Evolutionary conservation across 345 rosid genomes (phyloP), one percentile per base, ranked within the genome.

Genomic region (Cardiospermum halicacabum): DNA sequence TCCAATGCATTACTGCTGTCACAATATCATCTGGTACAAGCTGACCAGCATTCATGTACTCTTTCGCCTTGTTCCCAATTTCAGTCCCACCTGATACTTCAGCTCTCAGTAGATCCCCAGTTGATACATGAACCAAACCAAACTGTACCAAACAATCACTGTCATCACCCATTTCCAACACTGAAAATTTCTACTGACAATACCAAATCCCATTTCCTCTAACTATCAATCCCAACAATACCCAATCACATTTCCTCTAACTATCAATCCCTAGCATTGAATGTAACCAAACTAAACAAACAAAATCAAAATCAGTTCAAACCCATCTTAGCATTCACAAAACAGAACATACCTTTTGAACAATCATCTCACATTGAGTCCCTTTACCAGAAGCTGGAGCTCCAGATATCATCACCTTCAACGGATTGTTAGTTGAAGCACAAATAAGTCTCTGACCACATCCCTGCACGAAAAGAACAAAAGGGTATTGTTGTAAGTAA

Each of bases 301-400:
- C 43, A 39, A 39, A 9, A 39, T 34, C 4, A 3, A 3, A 34
- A 34, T 34, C 37, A 3, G 37, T 9, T 34, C 9, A 34, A 34
- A 34, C 37, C 42, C 42, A 1, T 37, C 42, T 4, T 37, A 42
- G n/a, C 16, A 19, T 42, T 4, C 16, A 42, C 13, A 11, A 15
- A 3, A 42, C 16, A 42, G 13, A 15, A 42, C n/a, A 15, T 77
- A 89, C 98, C 91, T 86, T 88, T 11, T 82, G 78, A 66, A 79
- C 94, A 37, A 88, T 85, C 59, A 90, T 74, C 64, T 90, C 94
- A 66, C 97, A 86, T 68, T 90, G 98, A 64, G 98, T 85, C 55
- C 98, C 94, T 79, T 90, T 93, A 45, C 98, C 97, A 1, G 92
- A 93, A 8, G 96, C 96, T 0, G 97, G 92, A 28, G 97, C 97